Percentiles rank a stretch among this genome's conserved stretches.
phyloP scores from a whole-genome alignment of 75 land plant genomes.

The Larix kaempferi region DNA sequence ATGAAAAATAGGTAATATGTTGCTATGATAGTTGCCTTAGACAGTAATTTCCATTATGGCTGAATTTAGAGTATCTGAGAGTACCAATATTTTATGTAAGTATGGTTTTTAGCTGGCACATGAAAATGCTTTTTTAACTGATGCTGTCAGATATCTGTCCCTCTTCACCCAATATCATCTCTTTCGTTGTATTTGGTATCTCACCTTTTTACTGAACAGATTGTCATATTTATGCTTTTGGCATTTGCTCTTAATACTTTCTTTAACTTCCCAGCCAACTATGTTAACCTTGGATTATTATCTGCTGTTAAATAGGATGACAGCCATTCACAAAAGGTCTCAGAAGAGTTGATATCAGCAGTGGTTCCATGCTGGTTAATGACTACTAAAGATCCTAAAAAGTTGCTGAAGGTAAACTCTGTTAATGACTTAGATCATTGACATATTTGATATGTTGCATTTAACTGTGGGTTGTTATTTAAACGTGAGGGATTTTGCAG shows the following conservation, averaged over 20 bases:
- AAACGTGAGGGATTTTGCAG: slow-evolving; percentile 27
- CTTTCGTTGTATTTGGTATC: not conserved
- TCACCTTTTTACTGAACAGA: too few relatives aligned
- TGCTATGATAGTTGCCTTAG: too few relatives aligned
- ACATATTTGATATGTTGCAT: not conserved
- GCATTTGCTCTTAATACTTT: not conserved
- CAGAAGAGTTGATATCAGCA: slow-evolving; percentile 65
- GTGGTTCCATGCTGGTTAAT: slow-evolving; percentile 79
- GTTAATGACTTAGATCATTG: not conserved
- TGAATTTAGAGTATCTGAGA: too few relatives aligned
- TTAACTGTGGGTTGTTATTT: slow-evolving; percentile 1
- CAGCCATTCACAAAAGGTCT: slow-evolving; percentile 62
- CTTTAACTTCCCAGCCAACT: not conserved
- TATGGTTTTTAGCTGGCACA: not conserved
- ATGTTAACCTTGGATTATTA: not conserved
- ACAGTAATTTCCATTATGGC: too few relatives aligned
- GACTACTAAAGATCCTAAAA: slow-evolving; percentile 28
- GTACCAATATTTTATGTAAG: not conserved
- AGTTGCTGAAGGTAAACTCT: slow-evolving; percentile 58
- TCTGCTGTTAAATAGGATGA: slow-evolving; percentile 23
- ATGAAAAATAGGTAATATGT: too few relatives aligned
- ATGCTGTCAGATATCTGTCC: not conserved
- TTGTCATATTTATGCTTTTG: too few relatives aligned
- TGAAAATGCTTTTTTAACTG: not conserved
- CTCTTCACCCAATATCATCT: not conserved